Conservation (phyloP, 257 asterid species). For the Primulina tabacum region DNA sequence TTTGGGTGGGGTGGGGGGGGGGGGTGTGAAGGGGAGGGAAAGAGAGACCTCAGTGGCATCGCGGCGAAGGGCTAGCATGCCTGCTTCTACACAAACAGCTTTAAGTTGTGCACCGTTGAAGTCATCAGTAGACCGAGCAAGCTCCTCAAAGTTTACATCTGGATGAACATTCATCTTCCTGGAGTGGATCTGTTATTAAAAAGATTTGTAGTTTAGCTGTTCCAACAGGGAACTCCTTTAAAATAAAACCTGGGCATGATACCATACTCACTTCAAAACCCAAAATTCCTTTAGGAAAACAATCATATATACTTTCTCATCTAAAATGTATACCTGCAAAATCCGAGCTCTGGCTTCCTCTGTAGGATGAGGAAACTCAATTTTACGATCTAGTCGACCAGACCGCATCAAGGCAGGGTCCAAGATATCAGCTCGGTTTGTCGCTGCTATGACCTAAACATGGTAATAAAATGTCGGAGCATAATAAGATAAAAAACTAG, state of each 20-base stretch:
- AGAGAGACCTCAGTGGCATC: conserved; percentile 94
- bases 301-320: neutral
- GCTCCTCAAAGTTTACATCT: conserved; percentile 69
- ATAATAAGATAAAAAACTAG: neutral
- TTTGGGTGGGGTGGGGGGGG: too few relatives aligned
- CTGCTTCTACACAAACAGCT: conserved; percentile 98
- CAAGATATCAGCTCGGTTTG: conserved; percentile 89
- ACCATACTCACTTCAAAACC: neutral
- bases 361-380: conserved; percentile 61
- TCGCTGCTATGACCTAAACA: conserved; percentile 89
- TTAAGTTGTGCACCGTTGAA: conserved; percentile 95
- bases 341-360: conserved; percentile 89
- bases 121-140: conserved; percentile 96
- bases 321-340: conserved; percentile 47
- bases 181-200: conserved; percentile 52
- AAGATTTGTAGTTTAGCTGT: conserved; percentile 1
- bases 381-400: conserved; percentile 95
- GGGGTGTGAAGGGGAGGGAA: conserved; percentile 26
- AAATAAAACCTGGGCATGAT: neutral
- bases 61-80: conserved; percentile 95
- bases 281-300: neutral
- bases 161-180: conserved; percentile 59
- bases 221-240: neutral
- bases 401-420: conserved; percentile 97
- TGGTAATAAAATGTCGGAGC: neutral